These are phyloP conservation scores for Arthrobotrys sinensis DNA, from an alignment of 2,329 filamentous ascomycete genomes.

Conservation along the genomic window DNA sequence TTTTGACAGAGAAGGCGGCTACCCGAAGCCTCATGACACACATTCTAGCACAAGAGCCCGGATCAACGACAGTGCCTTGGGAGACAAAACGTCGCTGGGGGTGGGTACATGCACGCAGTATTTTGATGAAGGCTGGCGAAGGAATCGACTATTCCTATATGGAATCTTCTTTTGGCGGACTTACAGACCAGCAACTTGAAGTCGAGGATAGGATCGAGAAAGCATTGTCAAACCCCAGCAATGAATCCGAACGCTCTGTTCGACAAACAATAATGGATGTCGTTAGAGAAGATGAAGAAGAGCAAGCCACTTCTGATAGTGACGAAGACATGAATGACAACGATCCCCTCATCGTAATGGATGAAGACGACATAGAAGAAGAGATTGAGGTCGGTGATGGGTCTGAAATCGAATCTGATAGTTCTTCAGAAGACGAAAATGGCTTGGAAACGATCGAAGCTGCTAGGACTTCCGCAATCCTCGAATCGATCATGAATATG, in stretches of 20 bases:
- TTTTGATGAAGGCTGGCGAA: conserved; percentile 74
- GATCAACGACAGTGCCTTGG: conserved; percentile 62
- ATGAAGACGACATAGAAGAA: conserved; percentile 55
- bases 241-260: conserved; percentile 54
- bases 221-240: conserved; percentile 64
- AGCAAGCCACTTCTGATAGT: conserved; percentile 45
- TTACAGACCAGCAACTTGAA: conserved; percentile 68
- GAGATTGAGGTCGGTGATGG: conserved; percentile 42
- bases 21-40: conserved; percentile 50
- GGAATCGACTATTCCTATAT: conserved; percentile 74
- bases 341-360: conserved; percentile 63
- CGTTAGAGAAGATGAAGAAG: conserved; percentile 40
- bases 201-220: conserved; percentile 67
- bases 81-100: conserved; percentile 73
- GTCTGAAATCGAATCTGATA: conserved; percentile 1
- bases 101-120: conserved; percentile 73
- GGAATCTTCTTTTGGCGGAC: conserved; percentile 75
- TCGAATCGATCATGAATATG: conserved; percentile 49
- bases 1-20: conserved; percentile 50
- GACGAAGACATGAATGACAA: conserved; percentile 63
- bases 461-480: conserved; percentile 35
- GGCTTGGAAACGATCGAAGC: conserved; percentile 5
- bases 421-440: conserved; percentile 9
- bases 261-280: conserved; percentile 62
- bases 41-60: conserved; percentile 44